Evolutionary conservation across 2,329 filamentous ascomycete genomes (phyloP).

Genomic region (Colletotrichum sp.): DNA sequence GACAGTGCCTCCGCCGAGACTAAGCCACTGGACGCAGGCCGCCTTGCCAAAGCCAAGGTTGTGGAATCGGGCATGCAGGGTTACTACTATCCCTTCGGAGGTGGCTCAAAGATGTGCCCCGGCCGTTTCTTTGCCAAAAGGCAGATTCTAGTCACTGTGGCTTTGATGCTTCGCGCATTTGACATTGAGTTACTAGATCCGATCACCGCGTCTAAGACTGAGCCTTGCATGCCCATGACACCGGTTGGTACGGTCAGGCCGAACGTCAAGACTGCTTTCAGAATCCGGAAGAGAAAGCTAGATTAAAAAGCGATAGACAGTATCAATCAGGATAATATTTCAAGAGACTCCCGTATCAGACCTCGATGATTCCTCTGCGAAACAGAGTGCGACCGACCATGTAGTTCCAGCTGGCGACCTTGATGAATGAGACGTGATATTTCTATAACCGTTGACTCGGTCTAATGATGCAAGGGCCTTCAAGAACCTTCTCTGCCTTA

Average conservation of each 20-base stretch:
- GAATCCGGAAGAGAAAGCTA: not conserved
- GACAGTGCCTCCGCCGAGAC: not conserved
- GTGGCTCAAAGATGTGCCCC: not conserved
- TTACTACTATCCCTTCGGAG: not conserved
- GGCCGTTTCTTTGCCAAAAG: not conserved
- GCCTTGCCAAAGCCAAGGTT: not conserved
- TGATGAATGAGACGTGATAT: not conserved
- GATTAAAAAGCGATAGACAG: not conserved
- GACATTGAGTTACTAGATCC: not conserved
- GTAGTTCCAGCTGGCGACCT: not conserved
- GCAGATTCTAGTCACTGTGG: not conserved
- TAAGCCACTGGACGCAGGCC: not conserved
- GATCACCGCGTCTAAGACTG: not conserved
- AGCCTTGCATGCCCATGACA: not conserved
- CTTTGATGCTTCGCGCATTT: not conserved
- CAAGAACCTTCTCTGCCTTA: no score
- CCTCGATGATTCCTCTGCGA: no score
- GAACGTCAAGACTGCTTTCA: not conserved
- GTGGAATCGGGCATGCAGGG: not conserved
- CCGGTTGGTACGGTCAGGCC: not conserved
- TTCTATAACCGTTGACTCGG: no score
- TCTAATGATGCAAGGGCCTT: no score
- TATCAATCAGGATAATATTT: not conserved
- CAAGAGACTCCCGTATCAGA: not conserved
- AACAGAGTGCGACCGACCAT: no score